Base-by-base conservation (phyloP, 352 stramenopile genomes). In the Pythium rhizo-oryzae region DNA sequence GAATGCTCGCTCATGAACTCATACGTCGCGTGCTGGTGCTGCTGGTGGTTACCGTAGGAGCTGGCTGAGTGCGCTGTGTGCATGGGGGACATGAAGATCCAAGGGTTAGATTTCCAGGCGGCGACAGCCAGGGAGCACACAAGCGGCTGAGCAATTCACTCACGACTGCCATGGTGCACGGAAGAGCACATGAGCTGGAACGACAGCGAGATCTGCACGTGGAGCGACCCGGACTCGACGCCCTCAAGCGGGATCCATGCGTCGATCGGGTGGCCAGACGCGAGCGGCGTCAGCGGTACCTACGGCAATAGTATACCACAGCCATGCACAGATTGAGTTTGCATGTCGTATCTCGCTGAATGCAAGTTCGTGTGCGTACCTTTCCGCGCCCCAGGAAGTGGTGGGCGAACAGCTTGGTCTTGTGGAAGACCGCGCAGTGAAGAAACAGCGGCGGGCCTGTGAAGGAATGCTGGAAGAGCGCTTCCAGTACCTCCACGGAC, bases 181-280 rank as follows among this genome's bases (percentile, higher is more conserved):
- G 76, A 80, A 6, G 83, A 92, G 57, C 84, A 92, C 86, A 94
- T 93, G 59, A 94, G 84, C 56, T 86, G 80, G 71, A 92, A 94
- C 19, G 83, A 91, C n/a, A 94, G 62, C 19, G 75, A 81, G 41
- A 92, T 78, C 33, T 67, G 75, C 19, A 93, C 49, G 33, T 89
- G 86, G 37, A 94, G 67, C 6, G 69, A 77, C 5, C 86, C 86
- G 9, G 73, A 84, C 1, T 77, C 30, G 37, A 83, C 87, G 50
- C 82, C 76, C n/a, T 92, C 68, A 44, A 94, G 77, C 28, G 77
- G 76, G 33, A 92, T 53, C 86, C 86, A 94, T 43, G 77, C 80
- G 59, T 94, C 83, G 53, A 93, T 79, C 24, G 83, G 81, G 35
- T 82, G 79, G 0, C 79, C 77, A 1, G 80, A 86, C 23, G 84